Percentiles rank a stretch among this genome's conserved stretches.
phyloP scores from a whole-genome alignment of 106 monocot species.

The Dioscorea dumetorum region DNA sequence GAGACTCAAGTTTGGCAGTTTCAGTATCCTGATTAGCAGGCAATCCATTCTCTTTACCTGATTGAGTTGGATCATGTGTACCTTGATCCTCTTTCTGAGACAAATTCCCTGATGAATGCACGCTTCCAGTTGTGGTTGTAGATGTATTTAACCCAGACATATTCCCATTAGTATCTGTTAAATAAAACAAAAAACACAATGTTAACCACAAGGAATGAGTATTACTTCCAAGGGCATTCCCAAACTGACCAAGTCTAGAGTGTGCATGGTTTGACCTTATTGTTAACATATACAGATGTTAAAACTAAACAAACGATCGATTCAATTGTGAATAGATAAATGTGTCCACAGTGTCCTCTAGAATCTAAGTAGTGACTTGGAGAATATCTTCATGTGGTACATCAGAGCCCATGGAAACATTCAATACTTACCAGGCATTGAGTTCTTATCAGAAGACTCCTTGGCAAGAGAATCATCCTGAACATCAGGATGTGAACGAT shows the following conservation, averaged over 20 bases:
- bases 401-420: not conserved
- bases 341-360: too few species aligned
- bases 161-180: slow-evolving; percentile 27
- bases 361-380: too few species aligned
- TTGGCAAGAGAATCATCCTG: slow-evolving; percentile 57
- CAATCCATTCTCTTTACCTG: slow-evolving; percentile 15
- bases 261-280: too few species aligned
- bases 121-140: slow-evolving; percentile 6
- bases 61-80: slow-evolving; percentile 18
- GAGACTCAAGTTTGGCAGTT: slow-evolving; percentile 9
- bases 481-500: slow-evolving; percentile 91
- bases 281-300: too few species aligned
- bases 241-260: too few species aligned
- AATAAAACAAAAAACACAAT: not conserved
- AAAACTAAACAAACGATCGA: too few species aligned
- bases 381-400: too few species aligned
- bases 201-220: too few species aligned
- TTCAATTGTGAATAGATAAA: too few species aligned
- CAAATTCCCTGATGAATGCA: slow-evolving; percentile 21
- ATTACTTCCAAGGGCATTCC: too few species aligned
- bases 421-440: slow-evolving; percentile 39
- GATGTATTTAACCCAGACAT: slow-evolving; percentile 16
- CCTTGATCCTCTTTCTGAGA: slow-evolving; percentile 24
- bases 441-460: slow-evolving; percentile 31
- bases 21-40: slow-evolving; percentile 15